phyloP scores from a whole-genome alignment of 2,329 filamentous ascomycete genomes.

The Aspergillus sp. region DNA sequence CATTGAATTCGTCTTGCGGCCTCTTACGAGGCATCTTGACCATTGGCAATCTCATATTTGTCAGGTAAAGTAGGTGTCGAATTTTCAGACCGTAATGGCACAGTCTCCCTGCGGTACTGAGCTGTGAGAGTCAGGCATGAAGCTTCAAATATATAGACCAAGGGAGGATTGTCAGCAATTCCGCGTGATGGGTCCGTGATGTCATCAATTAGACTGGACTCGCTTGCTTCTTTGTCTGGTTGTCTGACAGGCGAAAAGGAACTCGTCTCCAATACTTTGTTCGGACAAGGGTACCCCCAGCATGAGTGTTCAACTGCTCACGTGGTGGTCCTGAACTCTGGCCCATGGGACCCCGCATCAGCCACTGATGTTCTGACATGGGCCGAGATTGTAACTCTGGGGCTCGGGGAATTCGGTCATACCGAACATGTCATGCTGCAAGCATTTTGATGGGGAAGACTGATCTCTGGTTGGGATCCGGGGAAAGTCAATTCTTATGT shows the following conservation, averaged over 20 bases:
- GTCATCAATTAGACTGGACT: not conserved
- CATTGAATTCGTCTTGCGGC: not conserved
- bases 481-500: constrained; percentile 8
- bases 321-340: not conserved
- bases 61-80: not conserved
- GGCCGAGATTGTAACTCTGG: not conserved
- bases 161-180: not conserved
- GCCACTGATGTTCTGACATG: not conserved
- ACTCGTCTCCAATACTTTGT: constrained; percentile 1
- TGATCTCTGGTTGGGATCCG: constrained; percentile 1
- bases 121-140: no score
- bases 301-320: not conserved
- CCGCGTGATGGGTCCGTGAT: not conserved
- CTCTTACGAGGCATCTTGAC: not conserved
- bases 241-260: not conserved
- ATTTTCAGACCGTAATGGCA: not conserved
- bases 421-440: not conserved
- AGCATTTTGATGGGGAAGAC: not conserved
- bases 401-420: not conserved
- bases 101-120: not conserved
- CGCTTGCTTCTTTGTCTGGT: not conserved
- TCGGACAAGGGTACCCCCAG: not conserved
- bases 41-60: not conserved
- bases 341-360: not conserved
- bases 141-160: not conserved